Base-by-base conservation (phyloP, 1,139 yeast genomes). In the Blastobotrys malaysiensis region DNA sequence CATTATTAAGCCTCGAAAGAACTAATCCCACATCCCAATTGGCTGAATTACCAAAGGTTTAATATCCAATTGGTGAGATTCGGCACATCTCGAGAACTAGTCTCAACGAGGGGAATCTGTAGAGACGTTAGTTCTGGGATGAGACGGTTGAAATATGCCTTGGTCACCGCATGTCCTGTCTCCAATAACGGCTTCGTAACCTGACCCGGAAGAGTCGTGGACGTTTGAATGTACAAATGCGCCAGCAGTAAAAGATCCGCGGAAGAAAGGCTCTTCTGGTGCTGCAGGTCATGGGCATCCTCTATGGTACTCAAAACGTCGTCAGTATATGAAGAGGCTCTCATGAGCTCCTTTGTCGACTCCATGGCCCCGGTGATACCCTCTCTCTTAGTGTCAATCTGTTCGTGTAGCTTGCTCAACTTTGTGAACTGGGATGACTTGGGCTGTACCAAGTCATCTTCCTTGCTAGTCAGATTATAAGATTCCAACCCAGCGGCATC, bases 1-100 rank as follows among this genome's bases (percentile, higher is more conserved):
- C 0, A 72, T 84, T 16, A 79, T 77, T 9, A 79, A 77, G 64
- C 90, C 90, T 2, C 70, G 81, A 45, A 77, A 77, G 62, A 80
- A 80, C 61, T 81, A 52, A 46, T 43, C 7, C 50, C 26, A 19
- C 47, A 21, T 16, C 31, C 7, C 31, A 5, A 13, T 4, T 9
- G 2, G 18, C 13, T 13, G 39, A n/a, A 5, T 7, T 16, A 48
- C 31, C 44, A 26, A 48, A 13, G 13, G 48, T 7, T 27, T 26
- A 45, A 13, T 21, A 48, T 39, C 7, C 49, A 19, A 26, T 52
- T 52, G 13, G 22, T 5, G 21, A 50, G 47, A 14, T 44, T 31
- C 2, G 59, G 52, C 5, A 46, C 31, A 5, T 51, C 56, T 5
- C 48, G 44, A n/a, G 50, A 48, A 7, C 9, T 14, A 4, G 55